These are phyloP conservation scores for Arxiozyma telluris DNA, from an alignment of 1,139 yeast species.

Conservation along the genomic window DNA sequence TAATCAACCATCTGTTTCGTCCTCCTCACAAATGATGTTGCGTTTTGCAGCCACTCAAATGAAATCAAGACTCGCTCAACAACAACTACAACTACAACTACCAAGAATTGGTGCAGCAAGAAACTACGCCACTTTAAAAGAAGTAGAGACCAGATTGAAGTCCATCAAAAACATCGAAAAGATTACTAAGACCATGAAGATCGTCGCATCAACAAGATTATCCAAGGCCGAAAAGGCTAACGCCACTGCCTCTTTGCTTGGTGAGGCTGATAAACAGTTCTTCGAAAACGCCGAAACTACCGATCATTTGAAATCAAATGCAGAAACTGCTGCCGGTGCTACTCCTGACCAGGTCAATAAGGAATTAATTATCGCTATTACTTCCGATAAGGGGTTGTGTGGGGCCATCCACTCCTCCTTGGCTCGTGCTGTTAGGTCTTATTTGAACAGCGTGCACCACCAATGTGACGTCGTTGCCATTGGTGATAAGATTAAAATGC, in stretches of 20 bases:
- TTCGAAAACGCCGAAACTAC: constrained; percentile 70
- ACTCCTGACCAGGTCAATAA: constrained; percentile 24
- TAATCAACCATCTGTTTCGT: background rate
- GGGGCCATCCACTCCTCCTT: constrained; percentile 96
- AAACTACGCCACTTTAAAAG: constrained; percentile 97
- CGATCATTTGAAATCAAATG: constrained; percentile 30
- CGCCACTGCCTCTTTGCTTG: constrained; percentile 80
- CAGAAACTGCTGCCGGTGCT: background rate
- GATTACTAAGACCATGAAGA: constrained; percentile 96
- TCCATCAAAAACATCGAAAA: constrained; percentile 95
- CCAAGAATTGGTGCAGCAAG: constrained; percentile 32
- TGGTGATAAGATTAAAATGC: constrained; percentile 91
- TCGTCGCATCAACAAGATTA: constrained; percentile 96
- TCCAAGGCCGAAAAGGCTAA: constrained; percentile 94
- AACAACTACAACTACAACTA: background rate
- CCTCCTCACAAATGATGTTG: constrained; percentile 1
- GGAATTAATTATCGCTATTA: constrained; percentile 72
- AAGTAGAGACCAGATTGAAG: constrained; percentile 95
- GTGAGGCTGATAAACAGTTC: constrained; percentile 71
- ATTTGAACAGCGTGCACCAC: constrained; percentile 50
- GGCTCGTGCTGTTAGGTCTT: constrained; percentile 75
- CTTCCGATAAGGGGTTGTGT: constrained; percentile 97
- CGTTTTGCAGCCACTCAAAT: background rate
- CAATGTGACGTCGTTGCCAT: constrained; percentile 74
- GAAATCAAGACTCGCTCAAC: background rate